Base-by-base conservation (phyloP, 1,284 basidiomycete species). In the Athelia psychrophila region DNA sequence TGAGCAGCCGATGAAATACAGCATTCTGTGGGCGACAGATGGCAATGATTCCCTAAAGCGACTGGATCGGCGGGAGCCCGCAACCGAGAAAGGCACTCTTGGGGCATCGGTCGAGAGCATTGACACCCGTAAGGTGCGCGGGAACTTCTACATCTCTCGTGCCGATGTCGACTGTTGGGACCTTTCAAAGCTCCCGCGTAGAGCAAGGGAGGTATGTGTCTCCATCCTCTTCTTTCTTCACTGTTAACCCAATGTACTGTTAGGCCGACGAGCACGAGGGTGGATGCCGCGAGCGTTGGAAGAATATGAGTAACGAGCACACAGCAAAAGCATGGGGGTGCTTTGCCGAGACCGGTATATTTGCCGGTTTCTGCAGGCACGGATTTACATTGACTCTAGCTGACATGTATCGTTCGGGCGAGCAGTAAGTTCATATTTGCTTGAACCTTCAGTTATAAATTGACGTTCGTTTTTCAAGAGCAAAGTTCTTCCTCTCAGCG, bases 331-430 rank as follows among this genome's bases (percentile, higher is more conserved):
- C 65, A 59, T 67, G 62, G 63, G 60, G 58, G 0, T 52, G 68
- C 0, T 70, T 67, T 48, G 66, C 67, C 24, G 64, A 69, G 52
- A 62, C 66, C 0, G 64, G 65, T 0, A 56, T 66, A 2, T 69
- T 68, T 40, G 27, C 61, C 0, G 55, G 55, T 9, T 51, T 64
- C 1, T 68, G 67, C 51, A 56, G 56, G 1, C 67, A 70, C 50
- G 55, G 60, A 0, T 61, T 65, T 53, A 52, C 60, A 1, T 24
- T 65, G 2, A 25, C 62, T 1, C 48, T 60, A 10, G 60, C 53
- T 10, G 64, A 68, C 35, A 68, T 68, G 63, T 56, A 65, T 10
- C 42, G 47, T 15, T 67, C 64, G 44, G 60, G 64, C 1, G 64
- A 67, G 49, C 53, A 64, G 65, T 68, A 44, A 50, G 62, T 64